These are phyloP conservation scores for Aureobasidium pullulans DNA, from an alignment of 2,329 filamentous ascomycete species.

Conservation along the genomic window DNA sequence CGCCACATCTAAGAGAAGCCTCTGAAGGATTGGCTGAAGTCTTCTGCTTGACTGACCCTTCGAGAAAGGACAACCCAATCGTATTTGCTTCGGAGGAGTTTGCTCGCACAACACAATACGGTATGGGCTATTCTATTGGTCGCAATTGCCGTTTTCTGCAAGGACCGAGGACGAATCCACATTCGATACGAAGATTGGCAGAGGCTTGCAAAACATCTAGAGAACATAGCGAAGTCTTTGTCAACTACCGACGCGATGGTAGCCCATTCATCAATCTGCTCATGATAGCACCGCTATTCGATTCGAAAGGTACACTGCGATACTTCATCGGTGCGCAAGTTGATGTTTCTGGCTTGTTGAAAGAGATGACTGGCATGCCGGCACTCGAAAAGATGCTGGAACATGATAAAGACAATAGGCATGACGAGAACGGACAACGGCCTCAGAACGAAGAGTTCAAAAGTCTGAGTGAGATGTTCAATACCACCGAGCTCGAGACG, in stretches of 20 bases:
- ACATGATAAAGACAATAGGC: slow-evolving; percentile 27
- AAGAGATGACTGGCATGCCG: slow-evolving; percentile 58
- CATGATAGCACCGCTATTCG: slow-evolving; percentile 64
- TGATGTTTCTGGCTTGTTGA: slow-evolving; percentile 61
- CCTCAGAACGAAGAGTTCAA: slow-evolving; percentile 55
- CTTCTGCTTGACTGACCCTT: slow-evolving; percentile 70
- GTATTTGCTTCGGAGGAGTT: slow-evolving; percentile 68
- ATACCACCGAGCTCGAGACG: slow-evolving; percentile 56
- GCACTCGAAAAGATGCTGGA: slow-evolving; percentile 41
- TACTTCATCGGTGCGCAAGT: slow-evolving; percentile 69
- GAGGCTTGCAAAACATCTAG: slow-evolving; percentile 55
- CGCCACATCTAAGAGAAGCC: slow-evolving; percentile 57
- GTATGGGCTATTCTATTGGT: slow-evolving; percentile 64
- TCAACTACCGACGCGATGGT: slow-evolving; percentile 70
- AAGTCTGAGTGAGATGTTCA: slow-evolving; percentile 63
- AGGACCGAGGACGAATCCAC: slow-evolving; percentile 61
- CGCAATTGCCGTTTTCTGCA: slow-evolving; percentile 74
- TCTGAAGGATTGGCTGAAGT: slow-evolving; percentile 70
- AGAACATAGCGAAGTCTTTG: slow-evolving; percentile 65
- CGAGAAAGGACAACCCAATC: slow-evolving; percentile 39
- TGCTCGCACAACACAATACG: slow-evolving; percentile 66
- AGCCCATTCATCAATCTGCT: slow-evolving; percentile 71
- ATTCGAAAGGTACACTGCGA: slow-evolving; percentile 57
- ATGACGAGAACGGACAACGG: background rate
- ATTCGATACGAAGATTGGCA: slow-evolving; percentile 54